Evolutionary conservation across 2,329 filamentous ascomycete species (phyloP).

Genomic region (Talaromyces sp.): DNA sequence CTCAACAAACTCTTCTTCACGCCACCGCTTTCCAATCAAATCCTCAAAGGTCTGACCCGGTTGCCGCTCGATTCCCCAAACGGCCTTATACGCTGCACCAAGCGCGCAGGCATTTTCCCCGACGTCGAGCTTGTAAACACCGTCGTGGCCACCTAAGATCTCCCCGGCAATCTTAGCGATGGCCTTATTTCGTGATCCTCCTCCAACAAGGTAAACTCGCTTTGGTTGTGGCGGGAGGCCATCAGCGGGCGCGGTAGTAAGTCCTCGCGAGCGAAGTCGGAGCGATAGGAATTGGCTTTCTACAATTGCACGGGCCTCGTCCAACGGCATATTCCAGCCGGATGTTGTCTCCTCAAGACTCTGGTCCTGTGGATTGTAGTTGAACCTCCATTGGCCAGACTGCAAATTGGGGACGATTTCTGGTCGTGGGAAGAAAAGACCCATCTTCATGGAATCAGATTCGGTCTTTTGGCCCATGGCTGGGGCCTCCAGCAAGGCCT

Average conservation of each 20-base stretch:
- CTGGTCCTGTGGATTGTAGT: constrained; percentile 48
- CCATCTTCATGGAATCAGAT: constrained; percentile 66
- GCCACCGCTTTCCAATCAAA: constrained; percentile 77
- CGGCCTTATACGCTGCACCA: constrained; percentile 90
- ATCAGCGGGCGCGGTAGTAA: constrained; percentile 57
- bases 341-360: constrained; percentile 50
- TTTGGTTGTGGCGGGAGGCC: constrained; percentile 75
- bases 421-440: constrained; percentile 89
- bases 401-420: constrained; percentile 92
- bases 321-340: constrained; percentile 53
- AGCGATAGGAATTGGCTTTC: constrained; percentile 94
- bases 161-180: constrained; percentile 81
- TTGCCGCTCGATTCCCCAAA: constrained; percentile 76
- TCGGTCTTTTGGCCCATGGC: constrained; percentile 59
- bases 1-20: constrained; percentile 74
- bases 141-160: constrained; percentile 81
- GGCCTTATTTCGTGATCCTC: constrained; percentile 81
- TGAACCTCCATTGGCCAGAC: constrained; percentile 82
- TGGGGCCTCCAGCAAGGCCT: constrained; percentile 60
- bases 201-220: constrained; percentile 89
- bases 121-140: constrained; percentile 88
- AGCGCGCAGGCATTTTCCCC: constrained; percentile 93
- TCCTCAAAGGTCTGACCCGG: constrained; percentile 76
- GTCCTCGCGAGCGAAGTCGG: constrained; percentile 72
- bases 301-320: constrained; percentile 80